Evolutionary conservation across 768 basidiomycete species (phyloP).

Genomic region (Leccinum boreale): DNA sequence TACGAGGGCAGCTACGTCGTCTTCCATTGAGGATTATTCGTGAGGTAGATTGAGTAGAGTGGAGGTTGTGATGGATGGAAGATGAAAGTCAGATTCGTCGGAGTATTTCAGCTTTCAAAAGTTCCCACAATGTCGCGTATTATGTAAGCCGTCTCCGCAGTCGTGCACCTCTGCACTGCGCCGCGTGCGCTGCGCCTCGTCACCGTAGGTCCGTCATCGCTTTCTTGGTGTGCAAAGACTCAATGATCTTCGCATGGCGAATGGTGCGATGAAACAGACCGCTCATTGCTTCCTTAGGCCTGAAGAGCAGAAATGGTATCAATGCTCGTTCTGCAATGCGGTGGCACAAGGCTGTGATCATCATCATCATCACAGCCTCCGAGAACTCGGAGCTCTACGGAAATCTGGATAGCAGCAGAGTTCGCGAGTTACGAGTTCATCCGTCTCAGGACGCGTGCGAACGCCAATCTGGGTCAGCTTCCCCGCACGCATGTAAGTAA

Average conservation of each 20-base stretch:
- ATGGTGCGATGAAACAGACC: no score
- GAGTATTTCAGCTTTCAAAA: slow-evolving; percentile 26
- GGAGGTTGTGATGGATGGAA: slow-evolving; percentile 15
- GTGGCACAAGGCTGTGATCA: not conserved
- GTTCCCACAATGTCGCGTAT: slow-evolving; percentile 8
- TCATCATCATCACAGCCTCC: not conserved
- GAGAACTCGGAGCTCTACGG: not conserved
- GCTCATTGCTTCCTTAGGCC: no score
- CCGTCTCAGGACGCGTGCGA: not conserved
- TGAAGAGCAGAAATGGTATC: not conserved
- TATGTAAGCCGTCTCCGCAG: not conserved
- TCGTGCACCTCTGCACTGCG: not conserved
- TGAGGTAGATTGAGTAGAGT: slow-evolving; percentile 20
- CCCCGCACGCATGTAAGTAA: not conserved
- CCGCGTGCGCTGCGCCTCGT: no score
- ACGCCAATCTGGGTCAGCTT: slow-evolving; percentile 10
- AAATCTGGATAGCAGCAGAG: no score
- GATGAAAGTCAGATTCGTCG: slow-evolving; percentile 21
- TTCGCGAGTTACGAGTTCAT: no score
- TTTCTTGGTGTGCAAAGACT: no score
- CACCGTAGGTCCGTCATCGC: no score
- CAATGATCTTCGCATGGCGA: no score
- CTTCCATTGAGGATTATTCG: slow-evolving; percentile 48
- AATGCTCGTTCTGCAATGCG: not conserved
- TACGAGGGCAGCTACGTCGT: slow-evolving; percentile 60